These are phyloP conservation scores for Annona cherimola DNA, from an alignment of 164 flowering plant species.

Conservation along the genomic window DNA sequence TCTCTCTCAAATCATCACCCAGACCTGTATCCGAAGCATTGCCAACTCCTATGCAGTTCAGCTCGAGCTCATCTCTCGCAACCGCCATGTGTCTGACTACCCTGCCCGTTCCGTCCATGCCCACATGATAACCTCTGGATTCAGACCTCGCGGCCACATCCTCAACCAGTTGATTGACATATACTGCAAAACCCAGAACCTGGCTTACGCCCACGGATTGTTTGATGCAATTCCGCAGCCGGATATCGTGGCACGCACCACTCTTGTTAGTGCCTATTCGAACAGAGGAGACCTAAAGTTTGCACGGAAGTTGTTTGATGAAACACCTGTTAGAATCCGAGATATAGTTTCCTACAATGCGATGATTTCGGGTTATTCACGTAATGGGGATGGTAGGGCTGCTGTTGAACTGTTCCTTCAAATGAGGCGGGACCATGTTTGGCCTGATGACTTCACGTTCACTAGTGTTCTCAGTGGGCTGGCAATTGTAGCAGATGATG, in stretches of 20 bases:
- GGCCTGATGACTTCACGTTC: constrained; percentile 53
- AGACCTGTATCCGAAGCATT: constrained; percentile 22
- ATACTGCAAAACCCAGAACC: constrained; percentile 40
- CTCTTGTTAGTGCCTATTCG: constrained; percentile 55
- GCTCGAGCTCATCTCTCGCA: constrained; percentile 37
- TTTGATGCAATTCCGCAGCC: constrained; percentile 58
- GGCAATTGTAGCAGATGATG: constrained; percentile 35
- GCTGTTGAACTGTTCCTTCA: constrained; percentile 45
- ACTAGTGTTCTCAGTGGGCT: constrained; percentile 44
- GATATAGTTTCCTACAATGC: constrained; percentile 65
- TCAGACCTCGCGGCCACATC: constrained; percentile 47
- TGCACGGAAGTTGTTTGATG: constrained; percentile 39
- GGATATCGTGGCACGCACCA: constrained; percentile 61
- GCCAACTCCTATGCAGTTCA: constrained; percentile 46
- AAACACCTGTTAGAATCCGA: constrained; percentile 38
- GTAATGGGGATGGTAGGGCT: constrained; percentile 42
- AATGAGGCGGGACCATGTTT: constrained; percentile 35
- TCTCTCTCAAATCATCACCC: constrained; percentile 4
- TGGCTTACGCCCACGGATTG: constrained; percentile 41
- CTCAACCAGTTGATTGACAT: constrained; percentile 60
- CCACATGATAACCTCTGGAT: constrained; percentile 61
- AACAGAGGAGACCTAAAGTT: constrained; percentile 25
- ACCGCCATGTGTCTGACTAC: constrained; percentile 14
- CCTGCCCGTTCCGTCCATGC: constrained; percentile 45
- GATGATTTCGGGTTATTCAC: constrained; percentile 57